A percentile compares a stretch with the other conserved stretches of the same genome.
Conservation (phyloP, 805 yeast species). For the Komagataella mondaviorum region DNA sequence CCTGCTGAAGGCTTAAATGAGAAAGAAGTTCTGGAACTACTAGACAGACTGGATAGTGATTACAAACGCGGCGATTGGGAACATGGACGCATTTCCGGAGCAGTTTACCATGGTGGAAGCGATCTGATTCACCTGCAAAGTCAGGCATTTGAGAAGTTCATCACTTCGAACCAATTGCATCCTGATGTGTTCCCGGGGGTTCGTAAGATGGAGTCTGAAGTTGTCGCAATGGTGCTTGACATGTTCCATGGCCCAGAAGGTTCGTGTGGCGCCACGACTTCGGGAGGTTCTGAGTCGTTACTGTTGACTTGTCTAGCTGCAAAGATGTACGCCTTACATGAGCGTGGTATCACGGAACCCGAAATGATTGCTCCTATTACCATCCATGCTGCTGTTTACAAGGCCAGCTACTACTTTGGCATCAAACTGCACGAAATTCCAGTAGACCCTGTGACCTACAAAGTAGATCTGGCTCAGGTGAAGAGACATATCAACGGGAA, state of each 20-base stretch:
- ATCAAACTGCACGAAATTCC: constrained; percentile 77
- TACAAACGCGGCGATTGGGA: constrained; percentile 43
- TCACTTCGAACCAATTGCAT: constrained; percentile 89
- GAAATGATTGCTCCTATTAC: constrained; percentile 86
- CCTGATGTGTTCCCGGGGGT: constrained; percentile 97
- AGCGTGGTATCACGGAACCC: constrained; percentile 51
- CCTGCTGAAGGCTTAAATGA: constrained; percentile 50
- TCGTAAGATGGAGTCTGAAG: constrained; percentile 92
- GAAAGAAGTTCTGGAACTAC: constrained; percentile 29
- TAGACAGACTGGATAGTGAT: constrained; percentile 28
- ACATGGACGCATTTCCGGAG: constrained; percentile 82
- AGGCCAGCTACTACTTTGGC: constrained; percentile 84
- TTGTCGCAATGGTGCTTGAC: constrained; percentile 78
- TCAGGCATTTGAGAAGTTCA: constrained; percentile 57
- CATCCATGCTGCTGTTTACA: constrained; percentile 90
- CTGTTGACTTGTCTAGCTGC: constrained; percentile 82
- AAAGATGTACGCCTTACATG: constrained; percentile 51
- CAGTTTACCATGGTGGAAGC: constrained; percentile 93
- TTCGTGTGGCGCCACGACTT: constrained; percentile 72
- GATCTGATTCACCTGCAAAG: constrained; percentile 65
- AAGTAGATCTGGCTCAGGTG: constrained; percentile 55
- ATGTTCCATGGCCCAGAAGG: constrained; percentile 57
- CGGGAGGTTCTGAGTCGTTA: constrained; percentile 94
- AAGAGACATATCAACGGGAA: constrained; percentile 55
- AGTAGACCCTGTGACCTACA: constrained; percentile 48